A percentile compares a stretch with the other conserved stretches of the same genome.
Conservation (phyloP, 805 yeast genomes). For the Candida ovalis region DNA sequence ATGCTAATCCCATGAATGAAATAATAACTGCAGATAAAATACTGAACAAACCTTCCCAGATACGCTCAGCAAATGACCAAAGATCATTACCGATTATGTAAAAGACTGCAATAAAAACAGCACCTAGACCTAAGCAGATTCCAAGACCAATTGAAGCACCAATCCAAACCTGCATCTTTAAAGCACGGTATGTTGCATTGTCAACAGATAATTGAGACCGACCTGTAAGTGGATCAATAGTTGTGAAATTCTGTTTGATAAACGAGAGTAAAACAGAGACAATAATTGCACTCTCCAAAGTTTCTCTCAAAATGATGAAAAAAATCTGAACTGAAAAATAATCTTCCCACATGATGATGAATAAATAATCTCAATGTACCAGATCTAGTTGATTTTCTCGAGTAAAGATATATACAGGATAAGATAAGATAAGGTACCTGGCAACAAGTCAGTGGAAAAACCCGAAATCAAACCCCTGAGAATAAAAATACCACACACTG, state of each 20-base stretch:
- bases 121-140: conserved; percentile 70
- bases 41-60: conserved; percentile 86
- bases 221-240: conserved; percentile 29
- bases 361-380: conserved; percentile 43
- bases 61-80: conserved; percentile 83
- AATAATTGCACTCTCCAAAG: conserved; percentile 72
- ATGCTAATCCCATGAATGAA: conserved; percentile 82
- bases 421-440: no score
- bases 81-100: conserved; percentile 77
- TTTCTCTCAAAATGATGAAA: conserved; percentile 69
- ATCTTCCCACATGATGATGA: conserved; percentile 37
- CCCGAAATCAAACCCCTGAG: no score
- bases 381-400: not conserved
- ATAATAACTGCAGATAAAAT: conserved; percentile 74
- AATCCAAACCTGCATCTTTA: conserved; percentile 71
- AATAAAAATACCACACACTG: no score
- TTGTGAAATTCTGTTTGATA: conserved; percentile 53
- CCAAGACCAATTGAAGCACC: conserved; percentile 75
- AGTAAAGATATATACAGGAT: not conserved
- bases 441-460: no score
- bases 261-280: conserved; percentile 71
- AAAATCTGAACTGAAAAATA: conserved; percentile 70
- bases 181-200: conserved; percentile 33
- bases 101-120: conserved; percentile 63
- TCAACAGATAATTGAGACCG: conserved; percentile 29